Evolutionary conservation across 345 rosid genomes (phyloP).

Genomic region (Moricandia arvensis): DNA sequence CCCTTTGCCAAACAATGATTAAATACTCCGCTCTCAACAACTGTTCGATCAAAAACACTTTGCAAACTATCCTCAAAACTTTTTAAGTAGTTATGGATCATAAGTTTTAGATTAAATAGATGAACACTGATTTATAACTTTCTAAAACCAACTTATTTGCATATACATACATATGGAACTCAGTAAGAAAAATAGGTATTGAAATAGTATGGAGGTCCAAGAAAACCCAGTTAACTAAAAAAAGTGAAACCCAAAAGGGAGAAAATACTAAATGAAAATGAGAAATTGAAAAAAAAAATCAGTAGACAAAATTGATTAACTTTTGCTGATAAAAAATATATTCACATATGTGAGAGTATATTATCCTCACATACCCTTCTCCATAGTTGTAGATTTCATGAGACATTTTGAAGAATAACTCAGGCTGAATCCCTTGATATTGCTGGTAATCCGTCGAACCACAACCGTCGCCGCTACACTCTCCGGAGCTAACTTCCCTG

Average conservation of each 20-base stretch:
- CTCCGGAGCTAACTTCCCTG: conserved; percentile 52
- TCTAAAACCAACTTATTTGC: conserved; percentile 19
- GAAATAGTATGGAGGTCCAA: conserved; percentile 18
- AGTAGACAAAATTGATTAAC: neutral
- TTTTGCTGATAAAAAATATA: neutral
- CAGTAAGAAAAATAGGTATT: conserved; percentile 4
- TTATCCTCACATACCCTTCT: conserved; percentile 70
- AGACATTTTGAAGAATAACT: conserved; percentile 98
- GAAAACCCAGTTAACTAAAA: neutral
- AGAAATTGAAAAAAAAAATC: no score
- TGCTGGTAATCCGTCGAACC: conserved; percentile 64
- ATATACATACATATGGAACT: conserved; percentile 23
- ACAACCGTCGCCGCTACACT: conserved; percentile 43
- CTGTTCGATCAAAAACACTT: neutral
- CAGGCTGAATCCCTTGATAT: conserved; percentile 90
- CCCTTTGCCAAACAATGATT: neutral
- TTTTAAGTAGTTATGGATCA: neutral
- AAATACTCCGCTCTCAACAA: neutral
- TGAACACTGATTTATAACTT: conserved; percentile 27
- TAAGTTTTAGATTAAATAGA: conserved; percentile 10
- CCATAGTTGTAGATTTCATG: conserved; percentile 99
- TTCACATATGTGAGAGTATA: neutral
- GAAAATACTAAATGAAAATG: conserved; percentile 5
- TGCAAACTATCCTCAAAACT: neutral
- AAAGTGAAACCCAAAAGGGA: conserved; percentile 20